Percentiles rank a stretch among this genome's conserved stretches.
These are phyloP conservation scores for Singerocomus rubriflavus DNA, from an alignment of 1,284 basidiomycete genomes.

Conservation along the genomic window DNA sequence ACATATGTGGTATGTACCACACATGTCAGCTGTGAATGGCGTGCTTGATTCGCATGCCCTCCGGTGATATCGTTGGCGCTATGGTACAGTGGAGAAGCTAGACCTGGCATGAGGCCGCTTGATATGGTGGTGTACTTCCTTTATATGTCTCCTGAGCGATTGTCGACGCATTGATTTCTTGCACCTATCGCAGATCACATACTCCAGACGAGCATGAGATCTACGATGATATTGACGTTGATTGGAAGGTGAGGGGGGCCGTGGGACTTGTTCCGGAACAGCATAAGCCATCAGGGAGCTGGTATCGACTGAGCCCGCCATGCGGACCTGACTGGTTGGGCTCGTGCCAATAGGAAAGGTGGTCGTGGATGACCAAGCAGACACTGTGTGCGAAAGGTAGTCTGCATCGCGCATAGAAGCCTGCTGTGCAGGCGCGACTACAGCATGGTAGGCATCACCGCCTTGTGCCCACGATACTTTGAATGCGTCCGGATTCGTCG, in stretches of 20 bases:
- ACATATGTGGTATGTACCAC: background rate
- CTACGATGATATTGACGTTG: constrained; percentile 3
- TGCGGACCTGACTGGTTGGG: background rate
- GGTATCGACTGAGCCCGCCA: background rate
- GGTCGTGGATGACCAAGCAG: background rate
- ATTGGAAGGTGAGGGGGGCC: background rate
- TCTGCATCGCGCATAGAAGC: background rate
- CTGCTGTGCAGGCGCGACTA: constrained; percentile 17
- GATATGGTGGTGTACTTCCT: constrained; percentile 19
- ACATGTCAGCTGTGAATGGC: background rate
- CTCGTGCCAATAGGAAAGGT: background rate
- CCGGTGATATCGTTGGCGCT: background rate
- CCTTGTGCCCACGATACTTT: background rate
- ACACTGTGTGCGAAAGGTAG: background rate
- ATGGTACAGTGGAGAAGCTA: background rate
- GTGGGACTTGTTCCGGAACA: constrained; percentile 1
- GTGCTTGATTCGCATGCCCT: constrained; percentile 6
- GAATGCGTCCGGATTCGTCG: background rate
- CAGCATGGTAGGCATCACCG: constrained; percentile 20
- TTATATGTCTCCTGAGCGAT: constrained; percentile 17
- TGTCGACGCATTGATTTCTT: constrained; percentile 18
- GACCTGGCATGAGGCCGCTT: constrained; percentile 15
- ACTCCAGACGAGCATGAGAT: background rate
- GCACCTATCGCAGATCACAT: constrained; percentile 15
- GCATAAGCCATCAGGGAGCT: background rate